A percentile compares a stretch with the other conserved stretches of the same genome.
Conservation (phyloP, 177 flowering plant species). For the Vitis hybrid region DNA sequence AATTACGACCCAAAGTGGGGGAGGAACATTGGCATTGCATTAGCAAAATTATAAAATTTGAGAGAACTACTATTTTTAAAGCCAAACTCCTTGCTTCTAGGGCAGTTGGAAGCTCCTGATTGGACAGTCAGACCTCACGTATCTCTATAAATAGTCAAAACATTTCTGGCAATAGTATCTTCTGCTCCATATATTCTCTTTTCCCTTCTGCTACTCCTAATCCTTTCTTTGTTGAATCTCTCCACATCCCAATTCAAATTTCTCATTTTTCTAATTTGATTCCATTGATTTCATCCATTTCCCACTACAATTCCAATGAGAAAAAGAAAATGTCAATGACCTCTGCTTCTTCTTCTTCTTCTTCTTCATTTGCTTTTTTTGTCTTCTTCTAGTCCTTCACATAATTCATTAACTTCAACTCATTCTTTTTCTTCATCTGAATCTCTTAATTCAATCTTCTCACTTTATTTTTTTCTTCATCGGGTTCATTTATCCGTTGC, state of each 20-base stretch:
- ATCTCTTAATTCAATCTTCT: slow-evolving; percentile 12
- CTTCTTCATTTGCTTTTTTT: neutral
- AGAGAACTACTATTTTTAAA: too few species aligned
- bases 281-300: neutral
- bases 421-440: slow-evolving; percentile 7
- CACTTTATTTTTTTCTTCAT: slow-evolving; percentile 15
- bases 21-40: too few species aligned
- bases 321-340: slow-evolving; percentile 22
- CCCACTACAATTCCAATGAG: slow-evolving; percentile 17
- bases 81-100: too few species aligned
- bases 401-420: slow-evolving; percentile 14
- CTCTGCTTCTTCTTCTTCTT: neutral
- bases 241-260: slow-evolving; percentile 4
- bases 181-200: too few species aligned
- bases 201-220: too few species aligned
- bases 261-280: slow-evolving; percentile 9
- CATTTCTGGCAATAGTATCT: too few species aligned
- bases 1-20: too few species aligned
- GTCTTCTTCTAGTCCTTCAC: neutral
- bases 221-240: too few species aligned
- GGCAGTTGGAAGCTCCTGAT: too few species aligned
- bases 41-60: too few species aligned
- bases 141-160: too few species aligned
- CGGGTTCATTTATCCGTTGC: slow-evolving; percentile 28
- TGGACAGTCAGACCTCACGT: too few species aligned